Conservation (phyloP, 75 land plant species). For the Cunninghamia lanceolata region DNA sequence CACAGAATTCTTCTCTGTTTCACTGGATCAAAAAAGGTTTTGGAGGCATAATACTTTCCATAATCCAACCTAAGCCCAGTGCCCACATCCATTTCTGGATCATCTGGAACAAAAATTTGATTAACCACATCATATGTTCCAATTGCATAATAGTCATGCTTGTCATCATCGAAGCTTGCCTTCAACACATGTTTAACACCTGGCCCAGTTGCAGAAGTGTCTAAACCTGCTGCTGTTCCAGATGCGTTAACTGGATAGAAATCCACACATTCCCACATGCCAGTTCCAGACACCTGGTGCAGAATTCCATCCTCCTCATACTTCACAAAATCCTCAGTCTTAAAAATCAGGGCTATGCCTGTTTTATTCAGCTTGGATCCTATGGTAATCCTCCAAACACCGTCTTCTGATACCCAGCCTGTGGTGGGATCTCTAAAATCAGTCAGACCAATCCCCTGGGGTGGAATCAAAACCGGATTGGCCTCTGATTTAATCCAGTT, state of each 20-base stretch:
- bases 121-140: constrained; percentile 50
- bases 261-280: constrained; percentile 98
- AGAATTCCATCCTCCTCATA: constrained; percentile 44
- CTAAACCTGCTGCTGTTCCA: constrained; percentile 35
- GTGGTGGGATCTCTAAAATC: constrained; percentile 93
- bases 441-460: constrained; percentile 38
- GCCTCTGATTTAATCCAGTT: constrained; percentile 58
- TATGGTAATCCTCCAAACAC: constrained; percentile 60
- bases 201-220: constrained; percentile 45
- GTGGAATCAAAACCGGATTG: constrained; percentile 75
- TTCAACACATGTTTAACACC: constrained; percentile 76
- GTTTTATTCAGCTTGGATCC: constrained; percentile 57
- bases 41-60: constrained; percentile 83
- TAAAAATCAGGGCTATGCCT: constrained; percentile 60
- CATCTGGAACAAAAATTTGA: constrained; percentile 56
- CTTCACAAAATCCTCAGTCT: constrained; percentile 56
- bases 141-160: constrained; percentile 77
- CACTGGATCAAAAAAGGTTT: constrained; percentile 73
- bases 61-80: constrained; percentile 69
- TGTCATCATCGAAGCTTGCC: constrained; percentile 75
- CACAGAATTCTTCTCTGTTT: constrained; percentile 70
- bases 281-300: constrained; percentile 64
- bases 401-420: constrained; percentile 59
- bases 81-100: constrained; percentile 58
- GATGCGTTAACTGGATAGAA: constrained; percentile 60